Evolutionary conservation across 345 rosid species (phyloP).

Genomic region (Moricandia moricandioides): DNA sequence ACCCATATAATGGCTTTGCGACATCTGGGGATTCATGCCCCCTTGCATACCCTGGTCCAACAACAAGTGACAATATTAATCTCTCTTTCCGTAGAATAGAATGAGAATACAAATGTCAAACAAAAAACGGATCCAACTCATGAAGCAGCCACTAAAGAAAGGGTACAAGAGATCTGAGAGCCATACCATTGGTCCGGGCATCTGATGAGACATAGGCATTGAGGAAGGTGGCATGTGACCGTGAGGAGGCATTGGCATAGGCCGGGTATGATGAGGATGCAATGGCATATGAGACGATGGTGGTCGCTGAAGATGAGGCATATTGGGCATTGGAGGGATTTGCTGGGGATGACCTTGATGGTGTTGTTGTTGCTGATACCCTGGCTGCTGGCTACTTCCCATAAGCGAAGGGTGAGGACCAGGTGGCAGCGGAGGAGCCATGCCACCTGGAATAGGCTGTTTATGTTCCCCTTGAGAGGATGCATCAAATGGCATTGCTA

Average conservation of each 20-base stretch:
- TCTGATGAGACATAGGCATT: slow-evolving; percentile 52
- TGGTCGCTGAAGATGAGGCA: slow-evolving; percentile 80
- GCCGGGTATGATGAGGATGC: slow-evolving; percentile 68
- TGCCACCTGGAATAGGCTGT: slow-evolving; percentile 54
- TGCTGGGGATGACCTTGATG: slow-evolving; percentile 72
- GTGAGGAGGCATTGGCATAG: slow-evolving; percentile 78
- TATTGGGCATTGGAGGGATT: slow-evolving; percentile 72
- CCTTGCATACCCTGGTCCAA: slow-evolving; percentile 79
- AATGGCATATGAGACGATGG: slow-evolving; percentile 63
- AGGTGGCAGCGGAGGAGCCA: slow-evolving; percentile 95
- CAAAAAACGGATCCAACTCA: slow-evolving; percentile 5
- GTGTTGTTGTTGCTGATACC: slow-evolving; percentile 81
- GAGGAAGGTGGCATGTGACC: slow-evolving; percentile 58
- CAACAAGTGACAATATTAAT: not conserved
- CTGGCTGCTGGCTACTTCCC: slow-evolving; percentile 70
- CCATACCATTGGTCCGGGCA: slow-evolving; percentile 85
- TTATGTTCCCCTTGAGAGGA: slow-evolving; percentile 84
- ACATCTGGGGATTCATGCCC: slow-evolving; percentile 62
- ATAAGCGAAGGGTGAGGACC: slow-evolving; percentile 98
- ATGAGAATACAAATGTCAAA: not conserved
- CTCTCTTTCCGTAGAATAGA: not conserved
- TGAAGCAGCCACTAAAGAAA: slow-evolving; percentile 10
- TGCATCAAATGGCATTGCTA: slow-evolving; percentile 68
- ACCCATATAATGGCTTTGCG: slow-evolving; percentile 83
- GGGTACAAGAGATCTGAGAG: slow-evolving; percentile 19